These are phyloP conservation scores for Scytalidium lignicola DNA, from an alignment of 2,329 filamentous ascomycete genomes.

Conservation along the genomic window DNA sequence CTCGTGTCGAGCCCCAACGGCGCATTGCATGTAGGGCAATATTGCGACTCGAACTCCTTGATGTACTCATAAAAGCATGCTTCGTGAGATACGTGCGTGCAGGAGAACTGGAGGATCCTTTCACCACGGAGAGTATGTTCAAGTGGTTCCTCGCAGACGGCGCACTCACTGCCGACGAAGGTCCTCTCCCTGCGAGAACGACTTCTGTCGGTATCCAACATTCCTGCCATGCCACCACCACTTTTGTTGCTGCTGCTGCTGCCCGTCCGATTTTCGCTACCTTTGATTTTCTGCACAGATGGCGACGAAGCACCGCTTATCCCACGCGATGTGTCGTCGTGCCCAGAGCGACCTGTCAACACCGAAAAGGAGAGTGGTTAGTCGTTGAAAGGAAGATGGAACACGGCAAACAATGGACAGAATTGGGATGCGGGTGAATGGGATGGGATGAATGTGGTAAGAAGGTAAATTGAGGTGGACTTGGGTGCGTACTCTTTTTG, in stretches of 20 bases:
- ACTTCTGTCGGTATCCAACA: constrained; percentile 70
- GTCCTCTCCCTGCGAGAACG: constrained; percentile 84
- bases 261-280: not conserved
- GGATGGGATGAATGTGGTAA: not conserved
- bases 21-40: constrained; percentile 89
- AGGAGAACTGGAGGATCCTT: constrained; percentile 91
- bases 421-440: constrained; percentile 12
- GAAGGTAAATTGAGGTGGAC: not conserved
- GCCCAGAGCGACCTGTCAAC: not conserved
- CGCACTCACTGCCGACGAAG: constrained; percentile 91
- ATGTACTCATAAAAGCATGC: constrained; percentile 99
- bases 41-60: constrained; percentile 87
- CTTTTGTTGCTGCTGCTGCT: not conserved
- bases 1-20: constrained; percentile 88
- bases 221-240: constrained; percentile 48
- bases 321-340: not conserved
- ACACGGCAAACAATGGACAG: constrained; percentile 4
- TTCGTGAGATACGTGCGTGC: constrained; percentile 94
- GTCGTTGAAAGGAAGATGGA: not conserved
- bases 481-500: constrained; percentile 21
- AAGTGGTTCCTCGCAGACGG: constrained; percentile 92
- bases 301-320: not conserved
- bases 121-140: constrained; percentile 94
- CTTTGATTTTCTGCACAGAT: not conserved
- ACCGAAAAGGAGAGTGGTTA: not conserved